These are phyloP conservation scores for Arachis monticola DNA, from an alignment of 331 rosid genomes.

Conservation along the genomic window DNA sequence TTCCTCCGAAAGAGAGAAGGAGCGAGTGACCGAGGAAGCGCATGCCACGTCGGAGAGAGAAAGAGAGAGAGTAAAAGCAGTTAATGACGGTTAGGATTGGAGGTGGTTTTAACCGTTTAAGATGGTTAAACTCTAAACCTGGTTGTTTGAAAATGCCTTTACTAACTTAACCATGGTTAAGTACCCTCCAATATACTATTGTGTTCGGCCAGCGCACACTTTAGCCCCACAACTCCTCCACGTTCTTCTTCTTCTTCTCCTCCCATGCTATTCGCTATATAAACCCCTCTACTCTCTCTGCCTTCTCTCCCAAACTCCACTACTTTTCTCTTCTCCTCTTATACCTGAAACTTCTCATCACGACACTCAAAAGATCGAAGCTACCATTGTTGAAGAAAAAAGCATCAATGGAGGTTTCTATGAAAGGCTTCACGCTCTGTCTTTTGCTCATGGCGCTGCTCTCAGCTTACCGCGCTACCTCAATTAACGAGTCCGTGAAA, in stretches of 20 bases:
- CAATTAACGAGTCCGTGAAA: constrained; percentile 25
- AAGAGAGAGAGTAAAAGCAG: neutral
- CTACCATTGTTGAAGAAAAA: neutral
- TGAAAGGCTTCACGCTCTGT: constrained; percentile 29
- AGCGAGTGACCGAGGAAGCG: neutral
- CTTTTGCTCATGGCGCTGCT: constrained; percentile 43
- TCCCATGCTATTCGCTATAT: neutral
- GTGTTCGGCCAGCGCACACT: neutral
- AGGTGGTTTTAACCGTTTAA: neutral
- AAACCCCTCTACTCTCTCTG: neutral
- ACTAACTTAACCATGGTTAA: neutral
- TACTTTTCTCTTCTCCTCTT: too few relatives aligned
- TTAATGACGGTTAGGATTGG: neutral
- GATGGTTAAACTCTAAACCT: neutral
- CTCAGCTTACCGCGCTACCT: constrained; percentile 33
- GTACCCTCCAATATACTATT: neutral
- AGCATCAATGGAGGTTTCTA: constrained; percentile 57
- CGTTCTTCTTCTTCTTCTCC: neutral
- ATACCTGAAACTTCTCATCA: too few relatives aligned
- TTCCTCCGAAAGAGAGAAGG: neutral
- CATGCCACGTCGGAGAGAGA: neutral
- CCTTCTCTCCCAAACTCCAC: constrained; percentile 38
- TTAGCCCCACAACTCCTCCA: neutral
- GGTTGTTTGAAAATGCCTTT: neutral
- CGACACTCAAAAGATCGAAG: too few relatives aligned